Base-by-base conservation (phyloP, 1,284 basidiomycete genomes). In the Marasmius tenuissimus region DNA sequence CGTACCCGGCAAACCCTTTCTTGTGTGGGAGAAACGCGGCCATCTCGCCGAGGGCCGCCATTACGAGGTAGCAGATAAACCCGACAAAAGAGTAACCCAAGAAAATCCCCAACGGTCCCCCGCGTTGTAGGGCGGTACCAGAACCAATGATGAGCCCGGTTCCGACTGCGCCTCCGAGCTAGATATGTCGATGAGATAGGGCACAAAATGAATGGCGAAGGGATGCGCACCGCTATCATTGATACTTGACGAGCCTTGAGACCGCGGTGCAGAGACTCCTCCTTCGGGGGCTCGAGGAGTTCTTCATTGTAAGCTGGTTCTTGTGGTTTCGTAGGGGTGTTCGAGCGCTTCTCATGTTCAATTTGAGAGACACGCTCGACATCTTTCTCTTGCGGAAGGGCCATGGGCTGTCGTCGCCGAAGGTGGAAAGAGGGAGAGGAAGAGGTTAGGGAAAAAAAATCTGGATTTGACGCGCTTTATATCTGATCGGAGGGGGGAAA, bases 61-160 rank as follows among this genome's bases (percentile, higher is more conserved):
- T 85, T 48, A 80, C 83, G 57, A 85, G 72, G 67, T 83, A 86
- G 67, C 84, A 85, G 4, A 87, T 76, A 57, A 82, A 72, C 5
- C 85, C 85, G 50, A 87, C 80, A 65, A 82, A 84, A 11, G 76
- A 67, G 66, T 85, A 85, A 7, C 83, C 81, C 14, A 86, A 70
- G 55, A 84, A 72, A 14, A 85, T 68, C 54, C 78, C 77, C 75
- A 57, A 57, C 4, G 85, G 85, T 4, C 85, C 85, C 55, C 84
- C 85, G 57, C 79, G 75, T 52, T 78, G 75, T 18, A 86, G 73
- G 6, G 84, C 85, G 54, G 84, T 83, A 2, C 84, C 84, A 42
- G 82, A 78, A 33, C 90, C 91, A 66, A 93, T 92, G 66, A 93
- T 88, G n/a, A 93, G 78, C 70, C 92, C 92, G 22, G 90, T 92